These are phyloP conservation scores for Cordyceps pruinosa DNA, from an alignment of 2,329 filamentous ascomycete species.

Conservation along the genomic window DNA sequence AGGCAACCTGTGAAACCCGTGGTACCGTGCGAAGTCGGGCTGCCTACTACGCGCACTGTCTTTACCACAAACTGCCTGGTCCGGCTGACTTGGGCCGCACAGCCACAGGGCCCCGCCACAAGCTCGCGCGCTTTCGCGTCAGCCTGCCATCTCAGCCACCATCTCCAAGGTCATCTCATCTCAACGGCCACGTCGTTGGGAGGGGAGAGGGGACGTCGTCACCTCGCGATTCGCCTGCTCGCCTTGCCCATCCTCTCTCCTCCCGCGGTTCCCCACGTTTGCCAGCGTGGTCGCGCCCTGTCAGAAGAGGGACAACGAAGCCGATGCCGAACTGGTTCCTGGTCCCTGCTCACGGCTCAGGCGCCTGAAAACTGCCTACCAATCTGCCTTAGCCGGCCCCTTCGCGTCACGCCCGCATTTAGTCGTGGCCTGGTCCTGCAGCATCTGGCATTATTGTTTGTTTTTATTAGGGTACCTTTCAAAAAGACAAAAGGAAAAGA, in stretches of 20 bases:
- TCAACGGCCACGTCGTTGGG: too few relatives aligned
- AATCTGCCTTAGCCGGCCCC: conserved; percentile 3
- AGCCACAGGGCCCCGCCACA: background rate
- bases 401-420: background rate
- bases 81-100: background rate
- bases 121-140: background rate
- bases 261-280: background rate
- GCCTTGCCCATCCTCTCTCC: background rate
- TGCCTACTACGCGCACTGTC: background rate
- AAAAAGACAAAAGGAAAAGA: too few relatives aligned
- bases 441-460: background rate
- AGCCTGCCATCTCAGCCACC: background rate
- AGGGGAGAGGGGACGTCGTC: background rate
- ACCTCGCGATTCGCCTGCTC: background rate
- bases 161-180: background rate
- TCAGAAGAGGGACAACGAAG: background rate
- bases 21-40: too few relatives aligned
- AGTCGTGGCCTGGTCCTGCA: background rate
- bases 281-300: background rate
- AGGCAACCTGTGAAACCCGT: too few relatives aligned
- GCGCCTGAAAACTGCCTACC: background rate
- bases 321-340: background rate
- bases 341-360: too few relatives aligned
- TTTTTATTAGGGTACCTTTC: too few relatives aligned
- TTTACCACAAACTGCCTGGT: background rate